Percentiles rank a stretch among this genome's conserved stretches.
Conservation (phyloP, 306 rosid species). For the Malus domestica region DNA sequence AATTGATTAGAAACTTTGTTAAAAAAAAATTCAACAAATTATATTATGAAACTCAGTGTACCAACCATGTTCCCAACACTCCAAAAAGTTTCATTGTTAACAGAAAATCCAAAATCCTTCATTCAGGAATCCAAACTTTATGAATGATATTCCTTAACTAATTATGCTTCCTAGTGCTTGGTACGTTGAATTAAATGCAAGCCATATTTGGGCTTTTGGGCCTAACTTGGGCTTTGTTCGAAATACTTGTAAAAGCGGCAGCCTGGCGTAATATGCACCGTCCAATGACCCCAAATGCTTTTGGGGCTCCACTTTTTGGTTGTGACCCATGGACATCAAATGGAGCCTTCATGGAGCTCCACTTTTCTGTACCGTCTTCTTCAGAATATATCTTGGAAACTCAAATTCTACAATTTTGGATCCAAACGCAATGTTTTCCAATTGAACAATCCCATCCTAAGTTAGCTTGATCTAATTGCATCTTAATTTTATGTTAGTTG, state of each 20-base stretch:
- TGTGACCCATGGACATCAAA: not conserved
- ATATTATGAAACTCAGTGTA: no score
- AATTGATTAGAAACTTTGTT: no score
- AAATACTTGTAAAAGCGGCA: not conserved
- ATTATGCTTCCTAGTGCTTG: not conserved
- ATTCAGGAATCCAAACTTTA: not conserved
- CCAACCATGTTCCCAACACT: accelerated
- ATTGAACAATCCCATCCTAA: no score
- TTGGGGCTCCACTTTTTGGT: not conserved
- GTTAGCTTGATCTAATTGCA: no score
- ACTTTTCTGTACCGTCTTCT: no score
- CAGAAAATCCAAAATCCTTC: not conserved
- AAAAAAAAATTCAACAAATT: no score
- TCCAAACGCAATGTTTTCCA: no score
- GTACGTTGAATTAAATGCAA: not conserved
- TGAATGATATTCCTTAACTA: not conserved
- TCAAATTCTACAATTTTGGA: no score
- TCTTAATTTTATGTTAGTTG: no score
- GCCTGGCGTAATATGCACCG: not conserved
- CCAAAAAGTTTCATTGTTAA: not conserved
- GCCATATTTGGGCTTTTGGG: not conserved
- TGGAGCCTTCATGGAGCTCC: no score
- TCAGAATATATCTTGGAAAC: no score
- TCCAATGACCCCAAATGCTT: not conserved
- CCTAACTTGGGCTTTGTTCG: not conserved